Percentiles rank a stretch among this genome's conserved stretches.
Evolutionary conservation across 306 rosid species (phyloP).

Genomic region (Morella rubra): DNA sequence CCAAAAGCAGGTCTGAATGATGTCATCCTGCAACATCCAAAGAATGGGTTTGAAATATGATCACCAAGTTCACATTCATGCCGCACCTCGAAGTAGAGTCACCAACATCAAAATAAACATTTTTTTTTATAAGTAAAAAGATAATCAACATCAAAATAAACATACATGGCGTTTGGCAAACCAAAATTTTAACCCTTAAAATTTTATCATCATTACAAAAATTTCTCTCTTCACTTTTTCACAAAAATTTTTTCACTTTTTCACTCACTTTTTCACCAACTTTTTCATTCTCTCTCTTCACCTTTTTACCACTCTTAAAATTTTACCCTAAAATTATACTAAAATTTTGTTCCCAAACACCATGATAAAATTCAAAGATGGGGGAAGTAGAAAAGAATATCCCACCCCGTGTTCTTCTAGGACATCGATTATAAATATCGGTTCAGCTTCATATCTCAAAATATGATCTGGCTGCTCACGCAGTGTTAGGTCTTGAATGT

Average conservation of each 20-base stretch:
- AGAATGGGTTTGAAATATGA: constrained; percentile 26
- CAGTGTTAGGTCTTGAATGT: constrained; percentile 66
- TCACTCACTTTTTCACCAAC: no score
- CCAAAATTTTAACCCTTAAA: no score
- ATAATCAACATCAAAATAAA: no score
- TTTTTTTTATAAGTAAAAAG: no score
- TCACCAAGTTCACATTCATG: constrained; percentile 3
- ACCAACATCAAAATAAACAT: neutral
- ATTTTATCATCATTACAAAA: no score
- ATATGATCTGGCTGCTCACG: constrained; percentile 62
- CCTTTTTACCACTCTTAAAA: no score
- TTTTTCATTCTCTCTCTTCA: no score
- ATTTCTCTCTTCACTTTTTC: no score
- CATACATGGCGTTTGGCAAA: no score
- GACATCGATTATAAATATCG: constrained; percentile 92
- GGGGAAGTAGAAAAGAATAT: constrained; percentile 20
- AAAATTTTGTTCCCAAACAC: no score
- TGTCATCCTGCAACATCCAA: constrained; percentile 77
- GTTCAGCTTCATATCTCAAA: constrained; percentile 83
- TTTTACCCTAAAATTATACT: no score
- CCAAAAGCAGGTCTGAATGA: constrained; percentile 95
- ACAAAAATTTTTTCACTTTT: no score
- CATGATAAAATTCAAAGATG: constrained; percentile 8
- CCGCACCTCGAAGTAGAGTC: constrained; percentile 26
- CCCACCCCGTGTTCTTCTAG: constrained; percentile 98